These are phyloP conservation scores for Tolypocladium ovalisporum DNA, from an alignment of 2,329 filamentous ascomycete species.

Conservation along the genomic window DNA sequence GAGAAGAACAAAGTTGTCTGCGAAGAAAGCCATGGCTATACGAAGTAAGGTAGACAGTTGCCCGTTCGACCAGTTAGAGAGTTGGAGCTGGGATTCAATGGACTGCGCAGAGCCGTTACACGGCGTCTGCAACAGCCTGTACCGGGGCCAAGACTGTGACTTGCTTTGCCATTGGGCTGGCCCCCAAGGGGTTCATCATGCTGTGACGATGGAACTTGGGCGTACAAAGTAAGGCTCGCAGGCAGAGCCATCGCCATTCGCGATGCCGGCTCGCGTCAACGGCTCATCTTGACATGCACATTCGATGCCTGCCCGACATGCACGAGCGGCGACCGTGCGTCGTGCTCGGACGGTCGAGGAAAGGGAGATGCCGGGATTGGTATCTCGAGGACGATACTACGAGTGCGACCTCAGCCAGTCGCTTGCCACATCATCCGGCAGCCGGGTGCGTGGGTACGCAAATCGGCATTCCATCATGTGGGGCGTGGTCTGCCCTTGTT, in stretches of 20 bases:
- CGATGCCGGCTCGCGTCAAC: background rate
- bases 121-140: conserved; percentile 3
- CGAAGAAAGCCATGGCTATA: background rate
- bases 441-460: background rate
- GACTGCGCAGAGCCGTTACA: conserved; percentile 2
- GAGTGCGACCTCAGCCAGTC: background rate
- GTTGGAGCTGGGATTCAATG: conserved; percentile 3
- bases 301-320: background rate
- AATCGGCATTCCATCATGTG: background rate
- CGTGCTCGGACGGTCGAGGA: background rate
- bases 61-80: conserved; percentile 7
- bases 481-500: background rate
- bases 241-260: background rate
- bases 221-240: background rate
- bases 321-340: background rate
- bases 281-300: background rate
- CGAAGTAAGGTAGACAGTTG: background rate
- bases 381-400: background rate
- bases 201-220: background rate
- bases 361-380: background rate
- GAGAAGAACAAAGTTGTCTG: background rate
- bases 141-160: background rate
- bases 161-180: background rate
- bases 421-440: background rate
- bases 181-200: background rate